Evolutionary conservation across 257 asterid species (phyloP).

Genomic region (Buddleja alternifolia): DNA sequence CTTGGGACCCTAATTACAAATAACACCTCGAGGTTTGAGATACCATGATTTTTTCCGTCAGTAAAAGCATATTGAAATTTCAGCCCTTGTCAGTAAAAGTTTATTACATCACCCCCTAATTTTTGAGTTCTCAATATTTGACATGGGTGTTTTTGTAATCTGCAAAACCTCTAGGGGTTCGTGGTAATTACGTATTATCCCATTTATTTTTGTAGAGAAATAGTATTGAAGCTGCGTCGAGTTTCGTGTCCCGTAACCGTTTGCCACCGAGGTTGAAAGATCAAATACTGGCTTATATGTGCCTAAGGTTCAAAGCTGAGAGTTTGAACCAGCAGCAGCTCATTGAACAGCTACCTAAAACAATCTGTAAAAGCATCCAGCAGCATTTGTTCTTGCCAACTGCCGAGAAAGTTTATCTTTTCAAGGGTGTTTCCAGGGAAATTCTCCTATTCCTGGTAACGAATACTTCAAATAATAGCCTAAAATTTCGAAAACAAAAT

Average conservation of each 20-base stretch:
- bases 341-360: slow-evolving; percentile 84
- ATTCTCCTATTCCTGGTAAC: slow-evolving; percentile 65
- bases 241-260: slow-evolving; percentile 71
- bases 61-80: too few species aligned
- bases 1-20: too few species aligned
- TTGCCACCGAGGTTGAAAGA: slow-evolving; percentile 80
- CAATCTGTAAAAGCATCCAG: slow-evolving; percentile 71
- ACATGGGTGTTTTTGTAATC: too few species aligned
- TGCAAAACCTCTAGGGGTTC: too few species aligned
- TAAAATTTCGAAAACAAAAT: too few species aligned
- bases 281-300: slow-evolving; percentile 88
- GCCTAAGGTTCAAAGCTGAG: slow-evolving; percentile 86
- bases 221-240: slow-evolving; percentile 87
- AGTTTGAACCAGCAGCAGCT: slow-evolving; percentile 82
- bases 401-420: slow-evolving; percentile 72
- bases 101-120: too few species aligned
- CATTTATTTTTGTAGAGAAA: slow-evolving; percentile 52
- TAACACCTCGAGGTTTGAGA: too few species aligned
- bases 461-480: neutral
- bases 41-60: too few species aligned
- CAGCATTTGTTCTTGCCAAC: slow-evolving; percentile 82
- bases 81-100: too few species aligned
- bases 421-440: slow-evolving; percentile 73
- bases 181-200: too few species aligned
- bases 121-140: too few species aligned